Evolutionary conservation across 1,284 basidiomycete species (phyloP), one percentile per base, ranked within the genome.

Genomic region (Trametes polyzona): DNA sequence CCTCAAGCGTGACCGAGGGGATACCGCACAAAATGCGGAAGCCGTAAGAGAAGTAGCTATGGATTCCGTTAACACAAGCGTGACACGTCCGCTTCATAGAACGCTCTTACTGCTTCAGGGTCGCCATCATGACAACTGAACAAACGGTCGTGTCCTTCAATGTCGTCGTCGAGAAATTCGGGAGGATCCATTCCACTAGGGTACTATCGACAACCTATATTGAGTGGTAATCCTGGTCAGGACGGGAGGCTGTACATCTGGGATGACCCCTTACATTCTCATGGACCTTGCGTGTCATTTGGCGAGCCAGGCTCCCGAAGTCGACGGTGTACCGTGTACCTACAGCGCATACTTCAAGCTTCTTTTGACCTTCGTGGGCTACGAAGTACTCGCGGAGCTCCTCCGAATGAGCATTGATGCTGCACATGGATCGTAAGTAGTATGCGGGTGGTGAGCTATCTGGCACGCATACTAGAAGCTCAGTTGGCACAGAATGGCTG

Each of bases 81-180:
- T 32, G 9, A 32, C 30, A 32, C 16, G 17, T 12, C 33, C 33
- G 33, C 11, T 11, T 14, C 11, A 35, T 35, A 35, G 33, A 11
- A 12, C 17, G 17, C 33, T 35, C 11, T 30, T 21, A 61, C 53
- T 69, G 47, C 50, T 78, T 75, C 61, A 78, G 65, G 14, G 71
- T 75, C 2, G 76, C 67, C 78, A 82, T 80, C 75, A 79, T 74
- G 30, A 76, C 61, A n/a, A 80, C 71, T 1, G 77, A 70, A 19
- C 68, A 74, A 5, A 76, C 68, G 8, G 72, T 70, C 3, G 65
- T 74, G 50, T 83, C 82, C 16, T 67, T 71, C 0, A 27, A 9
- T 0, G 77, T 79, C 4, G 80, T 82, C 1, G 80, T 83, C 7
- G 76, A 72, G 64, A 82, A 83, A 27, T 71, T 61, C 0, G 82